Conservation (phyloP, 257 asterid species). For the Fraxinus anomala region DNA sequence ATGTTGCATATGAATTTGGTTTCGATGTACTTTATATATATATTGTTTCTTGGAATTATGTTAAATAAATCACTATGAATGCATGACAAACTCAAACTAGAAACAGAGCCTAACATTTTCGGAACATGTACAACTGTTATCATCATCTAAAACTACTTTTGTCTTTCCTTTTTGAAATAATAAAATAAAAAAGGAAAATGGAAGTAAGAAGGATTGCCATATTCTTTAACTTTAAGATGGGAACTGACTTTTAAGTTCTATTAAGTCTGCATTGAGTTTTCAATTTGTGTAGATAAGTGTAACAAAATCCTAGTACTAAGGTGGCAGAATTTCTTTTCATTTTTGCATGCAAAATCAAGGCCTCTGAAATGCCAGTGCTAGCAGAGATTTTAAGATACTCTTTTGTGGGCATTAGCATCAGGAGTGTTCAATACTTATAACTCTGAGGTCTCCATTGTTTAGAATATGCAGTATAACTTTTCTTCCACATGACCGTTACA, state of each 20-base stretch:
- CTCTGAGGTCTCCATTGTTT: conserved; percentile 13
- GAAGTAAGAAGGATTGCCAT: background rate
- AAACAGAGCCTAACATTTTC: background rate
- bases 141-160: background rate
- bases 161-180: background rate
- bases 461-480: conserved; percentile 19
- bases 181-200: background rate
- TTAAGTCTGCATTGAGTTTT: background rate
- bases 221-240: background rate
- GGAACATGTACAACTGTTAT: background rate
- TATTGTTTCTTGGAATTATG: background rate
- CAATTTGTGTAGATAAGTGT: background rate
- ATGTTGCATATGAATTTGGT: background rate
- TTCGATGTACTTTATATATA: background rate
- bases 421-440: conserved; percentile 4
- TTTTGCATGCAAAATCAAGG: conserved; percentile 3
- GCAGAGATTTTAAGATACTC: conserved; percentile 2
- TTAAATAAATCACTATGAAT: background rate
- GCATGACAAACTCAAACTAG: background rate
- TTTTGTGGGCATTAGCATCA: background rate
- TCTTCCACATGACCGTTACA: conserved; percentile 29
- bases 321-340: background rate
- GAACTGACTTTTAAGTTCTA: too few relatives aligned
- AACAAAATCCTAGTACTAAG: background rate
- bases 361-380: conserved; percentile 8